Base-by-base conservation (phyloP, 768 basidiomycete species). In the Tylopilus felleus region DNA sequence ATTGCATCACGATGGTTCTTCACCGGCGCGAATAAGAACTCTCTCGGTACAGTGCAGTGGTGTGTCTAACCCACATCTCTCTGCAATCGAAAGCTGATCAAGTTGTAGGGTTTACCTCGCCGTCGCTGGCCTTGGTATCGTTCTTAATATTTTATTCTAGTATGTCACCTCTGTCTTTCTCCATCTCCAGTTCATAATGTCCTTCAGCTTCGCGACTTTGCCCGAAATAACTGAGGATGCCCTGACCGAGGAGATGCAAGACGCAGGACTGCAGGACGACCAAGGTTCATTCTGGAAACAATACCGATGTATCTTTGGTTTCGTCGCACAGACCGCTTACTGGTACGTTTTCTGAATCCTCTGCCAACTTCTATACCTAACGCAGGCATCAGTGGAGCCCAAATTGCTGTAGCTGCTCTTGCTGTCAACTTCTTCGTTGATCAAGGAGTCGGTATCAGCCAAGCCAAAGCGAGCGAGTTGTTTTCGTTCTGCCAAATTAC, bases 1-100 rank as follows among this genome's bases (percentile, higher is more conserved):
- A 90, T 90, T 60, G 87, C 86, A 22, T 81, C 85, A 5, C 75
- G 81, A 49, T 88, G 81, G 77, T 90, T 90, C 74, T 88, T 90
- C 76, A 74, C 71, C 2, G 88, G 82, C 5, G 77, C 67, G 46
- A 88, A 89, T 66, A 79, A 77, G 8, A 79, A 71, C 23, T 75
- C 76, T 41, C 76, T 89, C 27, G 82, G 79, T 53, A 88, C 83
- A 31, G 84, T 86, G 23, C 85, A 87, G 74, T 85, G 84, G 83
- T 81, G 59, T 55, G 33, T 36, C 22, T 27, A 7, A 5, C 8
- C 0, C 9, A 3, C n/a, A 27, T 38, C 19, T 17, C 17, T 6
- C n/a, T 55, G 44, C 12, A 6, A n/a, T 9, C 7, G 10, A 21
- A 39, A 43, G 49, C 53, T 51, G 53, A 61, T 19, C 31, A 17